Evolutionary conservation across 192 early-diverging fungal genomes (phyloP).

Genomic region (Coemansia sp.): DNA sequence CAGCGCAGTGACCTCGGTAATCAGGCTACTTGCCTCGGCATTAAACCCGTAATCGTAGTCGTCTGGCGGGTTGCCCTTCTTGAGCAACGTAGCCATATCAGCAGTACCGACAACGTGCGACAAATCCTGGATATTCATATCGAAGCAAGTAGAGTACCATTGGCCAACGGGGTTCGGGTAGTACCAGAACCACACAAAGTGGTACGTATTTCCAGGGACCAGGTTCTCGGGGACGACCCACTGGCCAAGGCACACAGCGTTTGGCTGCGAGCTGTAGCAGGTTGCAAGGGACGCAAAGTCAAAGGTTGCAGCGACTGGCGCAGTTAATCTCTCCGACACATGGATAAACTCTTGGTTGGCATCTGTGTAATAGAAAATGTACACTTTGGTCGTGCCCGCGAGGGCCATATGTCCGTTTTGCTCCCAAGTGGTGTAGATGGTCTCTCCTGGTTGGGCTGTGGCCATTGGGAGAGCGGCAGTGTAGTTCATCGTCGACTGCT

Average conservation of each 20-base stretch:
- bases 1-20: constrained; percentile 22
- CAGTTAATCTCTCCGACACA: constrained; percentile 29
- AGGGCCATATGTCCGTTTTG: constrained; percentile 59
- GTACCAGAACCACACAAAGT: constrained; percentile 64
- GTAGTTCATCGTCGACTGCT: constrained; percentile 36
- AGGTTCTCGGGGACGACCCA: constrained; percentile 56
- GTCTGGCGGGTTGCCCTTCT: constrained; percentile 17
- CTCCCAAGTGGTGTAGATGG: constrained; percentile 56
- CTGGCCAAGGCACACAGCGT: constrained; percentile 53
- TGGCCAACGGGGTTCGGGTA: constrained; percentile 61
- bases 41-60: constrained; percentile 30
- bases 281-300: constrained; percentile 53
- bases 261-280: constrained; percentile 47
- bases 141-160: constrained; percentile 66
- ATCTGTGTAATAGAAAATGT: constrained; percentile 43
- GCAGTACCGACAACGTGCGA: constrained; percentile 26
- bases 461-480: constrained; percentile 52
- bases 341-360: constrained; percentile 24
- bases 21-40: constrained; percentile 4
- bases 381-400: constrained; percentile 38
- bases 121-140: constrained; percentile 33
- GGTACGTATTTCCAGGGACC: constrained; percentile 50
- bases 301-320: constrained; percentile 40
- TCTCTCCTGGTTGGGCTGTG: constrained; percentile 53
- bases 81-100: constrained; percentile 13